Percentiles rank a stretch among this genome's conserved stretches.
Conservation (phyloP, 2,329 filamentous ascomycete genomes). For the Lasiodiplodia sp. region DNA sequence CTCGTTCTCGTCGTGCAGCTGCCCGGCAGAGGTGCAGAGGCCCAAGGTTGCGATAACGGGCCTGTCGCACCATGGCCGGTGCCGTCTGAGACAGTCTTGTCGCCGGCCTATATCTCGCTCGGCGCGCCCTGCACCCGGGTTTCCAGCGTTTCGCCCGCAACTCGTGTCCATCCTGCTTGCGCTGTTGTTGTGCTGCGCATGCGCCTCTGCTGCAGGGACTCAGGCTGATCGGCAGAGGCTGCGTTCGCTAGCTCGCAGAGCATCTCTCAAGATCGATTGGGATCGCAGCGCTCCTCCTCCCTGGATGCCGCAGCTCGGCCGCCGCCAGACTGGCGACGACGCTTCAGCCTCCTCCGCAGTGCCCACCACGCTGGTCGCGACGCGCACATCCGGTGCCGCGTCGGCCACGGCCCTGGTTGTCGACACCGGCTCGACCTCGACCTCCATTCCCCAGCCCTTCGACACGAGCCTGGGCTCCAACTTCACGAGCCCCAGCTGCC, state of each 20-base stretch:
- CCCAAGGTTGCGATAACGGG: constrained; percentile 24
- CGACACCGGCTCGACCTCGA: constrained; percentile 7
- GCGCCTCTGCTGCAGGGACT: constrained; percentile 29
- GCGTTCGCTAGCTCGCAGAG: constrained; percentile 27
- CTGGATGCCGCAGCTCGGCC: constrained; percentile 28
- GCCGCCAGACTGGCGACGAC: constrained; percentile 18
- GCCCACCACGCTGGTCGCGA: constrained; percentile 26
- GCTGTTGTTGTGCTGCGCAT: constrained; percentile 25
- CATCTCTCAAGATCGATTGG: constrained; percentile 25
- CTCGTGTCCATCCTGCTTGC: constrained; percentile 24
- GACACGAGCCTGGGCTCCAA: constrained; percentile 60
- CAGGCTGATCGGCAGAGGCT: constrained; percentile 23
- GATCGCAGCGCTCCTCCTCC: constrained; percentile 22
- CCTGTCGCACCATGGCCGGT: constrained; percentile 29
- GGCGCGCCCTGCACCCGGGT: neutral
- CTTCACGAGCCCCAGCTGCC: constrained; percentile 63
- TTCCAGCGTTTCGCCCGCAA: neutral
- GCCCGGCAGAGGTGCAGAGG: constrained; percentile 7
- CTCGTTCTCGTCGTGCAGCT: constrained; percentile 30
- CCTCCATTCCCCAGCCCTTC: constrained; percentile 52
- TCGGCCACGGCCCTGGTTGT: constrained; percentile 30
- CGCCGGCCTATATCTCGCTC: constrained; percentile 21
- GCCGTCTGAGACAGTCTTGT: constrained; percentile 25
- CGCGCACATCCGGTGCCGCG: constrained; percentile 13
- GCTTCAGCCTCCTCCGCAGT: constrained; percentile 19